phyloP scores from a whole-genome alignment of 176 grass and related monocot genomes.

The Bolboschoenus planiculmis region DNA sequence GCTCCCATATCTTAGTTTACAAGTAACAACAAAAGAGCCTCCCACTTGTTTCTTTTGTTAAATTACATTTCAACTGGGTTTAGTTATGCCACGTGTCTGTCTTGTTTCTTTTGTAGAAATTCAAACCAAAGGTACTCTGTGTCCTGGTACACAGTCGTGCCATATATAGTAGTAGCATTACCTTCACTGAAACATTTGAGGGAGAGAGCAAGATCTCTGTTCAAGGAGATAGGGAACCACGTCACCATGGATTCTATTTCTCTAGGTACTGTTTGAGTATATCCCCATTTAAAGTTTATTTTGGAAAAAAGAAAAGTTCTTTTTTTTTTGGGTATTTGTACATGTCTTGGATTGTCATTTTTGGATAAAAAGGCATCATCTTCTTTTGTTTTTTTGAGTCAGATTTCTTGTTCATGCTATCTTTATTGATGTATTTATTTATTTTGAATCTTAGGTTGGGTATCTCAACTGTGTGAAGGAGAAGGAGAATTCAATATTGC shows the following conservation, averaged over 20 bases:
- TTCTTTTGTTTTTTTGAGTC: background rate
- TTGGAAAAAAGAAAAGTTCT: background rate
- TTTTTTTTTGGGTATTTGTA: background rate
- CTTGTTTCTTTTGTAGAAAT: too few species aligned
- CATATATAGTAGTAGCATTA: background rate
- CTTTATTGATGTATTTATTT: background rate
- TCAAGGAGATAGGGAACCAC: background rate
- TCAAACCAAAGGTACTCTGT: too few species aligned
- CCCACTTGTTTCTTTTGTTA: too few species aligned
- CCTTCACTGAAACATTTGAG: background rate
- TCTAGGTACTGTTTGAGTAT: constrained; percentile 8
- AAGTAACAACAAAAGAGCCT: too few species aligned
- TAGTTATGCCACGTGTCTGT: too few species aligned
- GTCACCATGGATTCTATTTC: constrained; percentile 17
- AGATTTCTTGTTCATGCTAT: background rate
- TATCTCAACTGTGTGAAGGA: constrained; percentile 17
- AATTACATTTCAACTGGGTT: too few species aligned
- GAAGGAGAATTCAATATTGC: constrained; percentile 27
- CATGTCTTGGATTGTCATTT: background rate
- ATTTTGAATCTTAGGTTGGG: constrained; percentile 14
- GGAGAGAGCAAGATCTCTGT: background rate
- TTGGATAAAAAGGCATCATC: background rate
- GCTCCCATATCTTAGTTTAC: too few species aligned
- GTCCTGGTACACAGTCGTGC: too few species aligned
- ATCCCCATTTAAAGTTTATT: background rate